Evolutionary conservation across 2,329 filamentous ascomycete genomes (phyloP), one percentile per base, ranked within the genome.

Genomic region (Fusarium keratoplasticum): DNA sequence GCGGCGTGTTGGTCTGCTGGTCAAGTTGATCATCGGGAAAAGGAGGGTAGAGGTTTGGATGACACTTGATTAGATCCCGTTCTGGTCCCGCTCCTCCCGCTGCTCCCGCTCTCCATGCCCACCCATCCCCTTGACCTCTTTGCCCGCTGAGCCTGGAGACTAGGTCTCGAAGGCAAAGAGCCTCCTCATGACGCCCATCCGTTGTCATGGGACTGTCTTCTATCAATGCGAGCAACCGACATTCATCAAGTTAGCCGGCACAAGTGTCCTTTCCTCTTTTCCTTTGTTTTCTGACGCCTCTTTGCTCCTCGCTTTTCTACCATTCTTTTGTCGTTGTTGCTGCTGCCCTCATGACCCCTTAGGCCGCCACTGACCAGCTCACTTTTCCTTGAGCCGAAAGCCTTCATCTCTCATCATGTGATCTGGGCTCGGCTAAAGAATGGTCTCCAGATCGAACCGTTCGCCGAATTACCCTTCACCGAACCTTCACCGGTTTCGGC

Each of bases 1-100:
- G 42, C 54, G 25, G 10, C 13, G n/a, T 58, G 47, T 69, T 61
- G 68, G 54, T 55, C 61, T 25, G 52, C 55, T 69, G 66, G 55
- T 33, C 64, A 47, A 40, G 33, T 52, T 55, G 44, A 31, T 61
- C 31, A 16, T 29, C 44, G 18, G 27, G 29, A 25, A 42, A 38
- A 44, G 59, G 44, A 31, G 35, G 44, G 33, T 18, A 38, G 33
- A 54, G 18, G 33, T 36, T n/a, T 16, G 44, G 44, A 61, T 52
- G 13, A 25, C 40, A 35, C 47, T 38, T 54, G 44, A 52, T 40
- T 55, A 63, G 22, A 31, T 59, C 60, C 52, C 40, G 52, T 33
- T 35, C 38, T 18, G 64, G 60, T 65, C 38, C 63, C 54, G 58
- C 38, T 29, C 47, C 54, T 58, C 31, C 59, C 65, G 47, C 27